phyloP scores from a whole-genome alignment of 2,329 filamentous ascomycete species.

The Fusarium sp. region DNA sequence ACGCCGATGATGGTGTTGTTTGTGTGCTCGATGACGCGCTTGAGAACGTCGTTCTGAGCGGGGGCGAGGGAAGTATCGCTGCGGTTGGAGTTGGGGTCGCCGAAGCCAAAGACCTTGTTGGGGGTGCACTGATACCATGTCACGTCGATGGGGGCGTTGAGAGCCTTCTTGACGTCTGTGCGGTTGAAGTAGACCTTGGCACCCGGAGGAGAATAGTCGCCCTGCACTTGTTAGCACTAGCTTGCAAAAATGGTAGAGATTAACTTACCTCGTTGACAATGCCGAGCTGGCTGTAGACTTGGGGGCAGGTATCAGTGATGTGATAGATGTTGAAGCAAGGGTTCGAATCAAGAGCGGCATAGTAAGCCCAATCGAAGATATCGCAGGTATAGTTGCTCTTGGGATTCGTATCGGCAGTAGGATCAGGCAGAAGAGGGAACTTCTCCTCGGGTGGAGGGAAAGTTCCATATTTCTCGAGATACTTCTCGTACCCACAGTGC shows the following conservation, averaged over 20 bases:
- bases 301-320: slow-evolving; percentile 74
- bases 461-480: slow-evolving; percentile 66
- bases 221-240: slow-evolving; percentile 33
- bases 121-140: slow-evolving; percentile 41
- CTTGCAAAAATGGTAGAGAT: accelerated
- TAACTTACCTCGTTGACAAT: slow-evolving; percentile 64
- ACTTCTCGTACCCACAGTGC: slow-evolving; percentile 69
- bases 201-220: slow-evolving; percentile 69
- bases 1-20: slow-evolving; percentile 45
- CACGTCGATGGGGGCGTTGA: slow-evolving; percentile 64
- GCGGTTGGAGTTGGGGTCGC: slow-evolving; percentile 22
- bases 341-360: slow-evolving; percentile 66
- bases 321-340: slow-evolving; percentile 84
- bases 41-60: slow-evolving; percentile 34
- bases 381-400: slow-evolving; percentile 58
- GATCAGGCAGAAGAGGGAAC: slow-evolving; percentile 55
- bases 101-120: slow-evolving; percentile 39
- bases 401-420: slow-evolving; percentile 42
- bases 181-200: slow-evolving; percentile 75
- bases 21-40: slow-evolving; percentile 43
- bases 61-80: slow-evolving; percentile 29
- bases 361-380: slow-evolving; percentile 63
- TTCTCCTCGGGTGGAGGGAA: slow-evolving; percentile 71
- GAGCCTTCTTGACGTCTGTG: slow-evolving; percentile 71
- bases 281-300: slow-evolving; percentile 73